A percentile compares a stretch with the other conserved stretches of the same genome.
phyloP scores from a whole-genome alignment of 2,329 filamentous ascomycete genomes.

The Tolypocladium inflatum region DNA sequence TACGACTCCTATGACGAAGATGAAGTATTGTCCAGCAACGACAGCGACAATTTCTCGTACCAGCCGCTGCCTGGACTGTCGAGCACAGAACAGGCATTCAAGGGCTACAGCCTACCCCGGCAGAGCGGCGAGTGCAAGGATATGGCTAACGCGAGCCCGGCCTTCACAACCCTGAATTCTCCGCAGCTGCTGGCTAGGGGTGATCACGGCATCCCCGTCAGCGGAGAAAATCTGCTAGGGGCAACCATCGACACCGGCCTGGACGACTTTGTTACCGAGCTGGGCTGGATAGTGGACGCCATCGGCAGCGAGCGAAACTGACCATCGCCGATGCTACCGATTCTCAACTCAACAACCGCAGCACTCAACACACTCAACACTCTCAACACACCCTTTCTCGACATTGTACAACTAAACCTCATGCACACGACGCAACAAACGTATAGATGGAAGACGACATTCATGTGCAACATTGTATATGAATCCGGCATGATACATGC shows the following conservation, averaged over 20 bases:
- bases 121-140: constrained; percentile 13
- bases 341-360: background rate
- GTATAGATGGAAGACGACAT: background rate
- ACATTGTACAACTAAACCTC: background rate
- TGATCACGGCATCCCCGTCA: constrained; percentile 10
- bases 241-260: constrained; percentile 26
- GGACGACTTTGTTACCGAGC: constrained; percentile 33
- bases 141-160: background rate
- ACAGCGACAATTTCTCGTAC: constrained; percentile 23
- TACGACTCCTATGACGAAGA: constrained; percentile 36
- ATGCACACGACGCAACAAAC: background rate
- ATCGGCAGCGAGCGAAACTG: constrained; percentile 26
- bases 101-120: constrained; percentile 38
- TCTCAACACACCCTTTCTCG: background rate
- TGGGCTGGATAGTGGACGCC: constrained; percentile 42
- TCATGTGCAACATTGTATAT: background rate
- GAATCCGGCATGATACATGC: background rate
- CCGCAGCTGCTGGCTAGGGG: constrained; percentile 14
- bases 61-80: constrained; percentile 10
- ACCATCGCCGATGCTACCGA: background rate
- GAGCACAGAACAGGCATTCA: constrained; percentile 13
- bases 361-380: background rate
- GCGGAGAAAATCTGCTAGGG: constrained; percentile 18
- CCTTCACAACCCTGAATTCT: constrained; percentile 9
- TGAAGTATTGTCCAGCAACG: constrained; percentile 24